Evolutionary conservation across 2,329 filamentous ascomycete species (phyloP), one percentile per base, ranked within the genome.

Genomic region (Venturia nashicola): DNA sequence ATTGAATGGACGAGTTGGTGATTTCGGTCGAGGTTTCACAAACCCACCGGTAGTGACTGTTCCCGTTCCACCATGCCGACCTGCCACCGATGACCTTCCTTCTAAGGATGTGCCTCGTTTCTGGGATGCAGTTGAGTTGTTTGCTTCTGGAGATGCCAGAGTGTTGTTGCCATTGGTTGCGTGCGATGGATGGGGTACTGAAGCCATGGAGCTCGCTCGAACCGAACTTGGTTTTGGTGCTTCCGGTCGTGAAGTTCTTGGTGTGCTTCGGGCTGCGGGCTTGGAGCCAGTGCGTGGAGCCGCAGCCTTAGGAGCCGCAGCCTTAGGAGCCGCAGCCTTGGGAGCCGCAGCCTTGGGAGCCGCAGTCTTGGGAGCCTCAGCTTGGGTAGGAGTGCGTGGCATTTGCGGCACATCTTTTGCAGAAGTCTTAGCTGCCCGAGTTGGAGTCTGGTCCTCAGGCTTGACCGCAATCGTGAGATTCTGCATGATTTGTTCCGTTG

Each of bases 1-100:
- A 64, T 83, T 83, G 61, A 86, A 78, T 11, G 87, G 87, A 64
- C 85, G 83, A 1, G 88, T 91, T 2, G 86, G 86, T 12, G 88
- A 90, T 73, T 84, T 76, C 39, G 73, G 72, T 59, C 67, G 70
- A 27, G 75, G 73, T 68, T 77, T 77, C 64, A 72, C 72, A 67
- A 75, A 72, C n/a, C 68, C 63, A 54, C 69, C 69, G 23, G 65
- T 23, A 18, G 69, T 60, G n/a, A 46, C n/a, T 9, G 62, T 36
- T 36, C 51, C n/a, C 18, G 62, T 36, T 20, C 51, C 51, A 36
- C 27, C 16, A n/a, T 36, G 3, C 3, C 51, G 27, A 57, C 51
- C 32, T 18, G 27, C 27, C 27, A 36, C 51, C 27, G 51, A 57
- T 32, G 32, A 16, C 32, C 51, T 34, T 36, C 51, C 51, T 57